Evolutionary conservation across 768 basidiomycete species (phyloP).

Genomic region (Mrakia hoshinonis): DNA sequence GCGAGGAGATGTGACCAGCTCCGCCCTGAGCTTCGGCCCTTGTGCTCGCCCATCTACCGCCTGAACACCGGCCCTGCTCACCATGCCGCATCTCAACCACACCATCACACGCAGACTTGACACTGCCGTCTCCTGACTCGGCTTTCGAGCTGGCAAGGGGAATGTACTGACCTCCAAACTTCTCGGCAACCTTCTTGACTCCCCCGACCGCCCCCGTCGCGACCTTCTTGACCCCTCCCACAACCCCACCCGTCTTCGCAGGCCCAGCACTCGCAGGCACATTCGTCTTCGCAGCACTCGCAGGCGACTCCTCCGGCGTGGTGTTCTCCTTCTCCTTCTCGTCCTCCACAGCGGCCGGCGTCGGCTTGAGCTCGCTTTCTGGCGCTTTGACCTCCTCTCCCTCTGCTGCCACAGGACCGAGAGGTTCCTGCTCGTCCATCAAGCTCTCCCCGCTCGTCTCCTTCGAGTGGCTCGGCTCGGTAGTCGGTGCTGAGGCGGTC

Average conservation of each 20-base stretch:
- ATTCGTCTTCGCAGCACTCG: not conserved
- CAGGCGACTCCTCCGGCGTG: not conserved
- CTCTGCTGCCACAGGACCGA: not conserved
- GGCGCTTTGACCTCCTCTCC: not conserved
- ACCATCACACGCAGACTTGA: no score
- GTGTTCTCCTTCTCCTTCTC: not conserved
- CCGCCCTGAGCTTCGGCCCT: no score
- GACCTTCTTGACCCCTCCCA: slow-evolving; percentile 7
- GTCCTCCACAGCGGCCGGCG: not conserved
- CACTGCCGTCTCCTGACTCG: no score
- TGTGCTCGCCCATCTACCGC: no score
- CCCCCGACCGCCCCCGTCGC: not conserved
- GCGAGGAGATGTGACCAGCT: no score
- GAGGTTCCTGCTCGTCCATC: slow-evolving; percentile 2
- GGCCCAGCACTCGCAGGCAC: not conserved
- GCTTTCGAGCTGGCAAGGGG: no score
- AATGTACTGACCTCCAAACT: slow-evolving; percentile 6
- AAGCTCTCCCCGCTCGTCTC: not conserved
- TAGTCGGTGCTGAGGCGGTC: no score
- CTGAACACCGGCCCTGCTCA: no score
- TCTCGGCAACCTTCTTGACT: slow-evolving; percentile 1
- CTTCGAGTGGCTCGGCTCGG: no score
- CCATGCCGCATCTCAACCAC: no score
- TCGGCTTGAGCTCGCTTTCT: not conserved
- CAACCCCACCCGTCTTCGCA: not conserved